Evolutionary conservation across 371 early-diverging fungal genomes (phyloP), one percentile per base, ranked within the genome.

Genomic region (Circinella minor): DNA sequence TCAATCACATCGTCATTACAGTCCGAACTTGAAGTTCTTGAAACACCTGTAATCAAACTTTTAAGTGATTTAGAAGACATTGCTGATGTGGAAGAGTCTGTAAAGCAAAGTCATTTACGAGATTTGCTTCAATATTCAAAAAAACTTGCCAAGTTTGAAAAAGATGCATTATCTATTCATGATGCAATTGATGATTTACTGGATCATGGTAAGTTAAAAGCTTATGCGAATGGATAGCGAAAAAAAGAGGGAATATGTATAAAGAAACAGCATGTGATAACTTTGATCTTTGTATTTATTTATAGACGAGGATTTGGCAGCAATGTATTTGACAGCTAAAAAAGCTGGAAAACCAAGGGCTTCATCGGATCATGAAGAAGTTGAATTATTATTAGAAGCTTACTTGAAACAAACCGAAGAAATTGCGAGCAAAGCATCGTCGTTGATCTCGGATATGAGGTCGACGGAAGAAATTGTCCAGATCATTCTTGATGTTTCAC

Each of bases 401-500:
- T 96, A 96, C 71, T 77, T 92, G 63, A 94, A 93, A 72, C 89
- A 93, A 73, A 90, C 91, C 6, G 94, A 96, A 66, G 96, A 96
- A 80, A 91, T 95, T 69, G 90, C 89, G 20, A 89, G 89, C 72
- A 85, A 85, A 61, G 85, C 91, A 39, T 77, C 87, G 6, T 86
- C 90, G 17, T 77, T 95, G 18, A 83, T 87, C 47, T 85, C 90
- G 60, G 90, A 95, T 74, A 88, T 95, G 84, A 83, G 89, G 47
- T 89, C 94, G 4, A 96, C 96, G 1, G 94, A 95, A 68, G 94
- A 92, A 55, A 92, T 95, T 72, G 91, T 92, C 14, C 93, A 92
- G 72, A 90, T 96, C 54, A 90, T 92, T 43, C 87, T 95, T 43
- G 95, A 92, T 71, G 85, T 91, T 48, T 93, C 92, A 55, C 89